Evolutionary conservation across 2,329 filamentous ascomycete species (phyloP).

Genomic region (Penicillium sp.): DNA sequence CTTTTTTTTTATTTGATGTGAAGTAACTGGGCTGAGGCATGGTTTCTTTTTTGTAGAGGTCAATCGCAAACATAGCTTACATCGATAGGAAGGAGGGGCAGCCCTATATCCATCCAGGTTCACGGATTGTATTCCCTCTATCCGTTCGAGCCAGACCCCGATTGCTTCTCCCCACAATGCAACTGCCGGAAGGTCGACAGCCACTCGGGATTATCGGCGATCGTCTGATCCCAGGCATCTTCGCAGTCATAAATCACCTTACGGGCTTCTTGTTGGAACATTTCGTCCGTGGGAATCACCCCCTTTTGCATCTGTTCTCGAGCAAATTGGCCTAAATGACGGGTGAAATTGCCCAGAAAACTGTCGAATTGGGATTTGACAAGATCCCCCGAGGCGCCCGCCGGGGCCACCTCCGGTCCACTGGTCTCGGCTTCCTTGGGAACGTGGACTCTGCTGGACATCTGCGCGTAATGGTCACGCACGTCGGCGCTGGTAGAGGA

Average conservation of each 20-base stretch:
- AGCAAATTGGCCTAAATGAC: constrained; percentile 16
- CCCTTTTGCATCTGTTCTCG: constrained; percentile 11
- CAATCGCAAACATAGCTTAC: too few relatives aligned
- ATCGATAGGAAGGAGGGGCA: background rate
- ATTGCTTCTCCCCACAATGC: constrained; percentile 5
- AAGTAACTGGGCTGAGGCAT: too few relatives aligned
- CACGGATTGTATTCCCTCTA: background rate
- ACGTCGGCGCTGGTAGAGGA: constrained; percentile 11
- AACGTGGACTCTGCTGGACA: constrained; percentile 1
- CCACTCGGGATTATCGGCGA: constrained; percentile 21
- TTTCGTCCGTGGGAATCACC: constrained; percentile 43
- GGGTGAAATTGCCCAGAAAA: constrained; percentile 7
- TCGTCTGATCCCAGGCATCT: constrained; percentile 44
- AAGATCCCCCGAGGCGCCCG: background rate
- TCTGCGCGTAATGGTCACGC: constrained; percentile 12
- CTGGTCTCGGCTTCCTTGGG: background rate
- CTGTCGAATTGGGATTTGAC: constrained; percentile 3
- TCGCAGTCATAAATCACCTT: constrained; percentile 45
- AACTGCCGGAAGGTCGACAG: constrained; percentile 15
- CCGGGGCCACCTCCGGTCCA: background rate
- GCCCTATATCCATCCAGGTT: background rate
- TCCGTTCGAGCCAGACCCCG: background rate
- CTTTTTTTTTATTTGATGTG: too few relatives aligned
- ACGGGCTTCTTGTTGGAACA: constrained; percentile 46
- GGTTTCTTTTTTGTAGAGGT: too few relatives aligned